phyloP scores from a whole-genome alignment of 331 rosid species.

The Ulmus americana region DNA sequence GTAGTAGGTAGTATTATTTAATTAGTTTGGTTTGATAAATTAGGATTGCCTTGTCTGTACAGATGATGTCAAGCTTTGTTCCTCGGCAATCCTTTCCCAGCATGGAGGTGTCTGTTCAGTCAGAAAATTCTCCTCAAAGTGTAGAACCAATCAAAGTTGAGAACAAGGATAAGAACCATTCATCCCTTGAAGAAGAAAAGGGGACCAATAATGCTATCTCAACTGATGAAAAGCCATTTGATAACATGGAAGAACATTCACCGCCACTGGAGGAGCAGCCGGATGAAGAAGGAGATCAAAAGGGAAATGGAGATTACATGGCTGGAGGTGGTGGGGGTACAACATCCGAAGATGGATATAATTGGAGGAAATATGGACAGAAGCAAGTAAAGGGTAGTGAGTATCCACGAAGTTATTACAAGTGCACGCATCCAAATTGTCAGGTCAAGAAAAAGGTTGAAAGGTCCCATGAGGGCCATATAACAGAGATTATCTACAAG shows the following conservation, averaged over 20 bases:
- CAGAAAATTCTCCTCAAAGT: conserved; percentile 52
- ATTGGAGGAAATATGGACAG: conserved; percentile 96
- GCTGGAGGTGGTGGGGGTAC: conserved; percentile 56
- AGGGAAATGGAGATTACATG: conserved; percentile 57
- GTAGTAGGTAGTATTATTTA: not conserved
- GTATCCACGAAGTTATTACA: conserved; percentile 90
- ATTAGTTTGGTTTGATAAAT: conserved; percentile 14
- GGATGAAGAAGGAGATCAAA: conserved; percentile 65
- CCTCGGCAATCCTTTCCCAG: conserved; percentile 50
- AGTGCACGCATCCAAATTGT: conserved; percentile 81
- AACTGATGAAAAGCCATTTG: conserved; percentile 41
- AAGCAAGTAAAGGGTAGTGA: conserved; percentile 97
- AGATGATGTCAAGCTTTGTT: conserved; percentile 45
- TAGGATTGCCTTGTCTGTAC: conserved; percentile 26
- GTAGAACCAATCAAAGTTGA: conserved; percentile 41
- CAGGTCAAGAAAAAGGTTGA: conserved; percentile 91
- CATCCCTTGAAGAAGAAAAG: conserved; percentile 42
- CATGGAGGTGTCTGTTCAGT: conserved; percentile 48
- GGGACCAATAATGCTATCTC: conserved; percentile 33
- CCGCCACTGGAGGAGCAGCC: conserved; percentile 59
- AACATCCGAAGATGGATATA: conserved; percentile 79
- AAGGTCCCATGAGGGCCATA: conserved; percentile 83
- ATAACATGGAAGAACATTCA: conserved; percentile 41
- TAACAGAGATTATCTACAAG: conserved; percentile 90
- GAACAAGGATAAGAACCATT: conserved; percentile 38